phyloP scores from a whole-genome alignment of 208 protist genomes.

The Acanthamoeba quina region DNA sequence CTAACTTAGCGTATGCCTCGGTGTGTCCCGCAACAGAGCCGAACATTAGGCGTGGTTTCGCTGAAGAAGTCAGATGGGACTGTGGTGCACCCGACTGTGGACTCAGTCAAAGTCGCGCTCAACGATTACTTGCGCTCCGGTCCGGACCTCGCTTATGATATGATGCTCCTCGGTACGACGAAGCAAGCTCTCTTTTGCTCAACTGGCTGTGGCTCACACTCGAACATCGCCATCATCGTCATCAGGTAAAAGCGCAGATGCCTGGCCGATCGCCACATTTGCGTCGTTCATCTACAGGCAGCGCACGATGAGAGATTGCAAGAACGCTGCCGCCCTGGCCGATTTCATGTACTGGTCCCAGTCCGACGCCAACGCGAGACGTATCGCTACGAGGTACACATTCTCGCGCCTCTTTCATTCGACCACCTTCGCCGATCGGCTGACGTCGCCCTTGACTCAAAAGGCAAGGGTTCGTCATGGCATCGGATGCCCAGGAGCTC shows the following conservation, averaged over 20 bases:
- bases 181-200: too few species aligned
- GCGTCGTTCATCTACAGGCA: background rate
- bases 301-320: background rate
- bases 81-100: background rate
- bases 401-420: background rate
- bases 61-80: background rate
- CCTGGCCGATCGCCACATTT: too few species aligned
- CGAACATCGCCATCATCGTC: too few species aligned
- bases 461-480: background rate
- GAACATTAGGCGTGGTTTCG: too few species aligned
- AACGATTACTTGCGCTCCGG: background rate
- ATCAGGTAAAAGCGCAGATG: too few species aligned
- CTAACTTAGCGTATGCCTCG: too few species aligned
- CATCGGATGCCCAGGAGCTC: background rate
- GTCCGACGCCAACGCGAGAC: background rate
- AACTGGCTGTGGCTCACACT: too few species aligned
- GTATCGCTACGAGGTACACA: too few species aligned
- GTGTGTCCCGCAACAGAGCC: too few species aligned
- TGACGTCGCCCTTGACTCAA: too few species aligned
- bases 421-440: background rate
- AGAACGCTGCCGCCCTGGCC: background rate
- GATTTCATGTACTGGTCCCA: background rate
- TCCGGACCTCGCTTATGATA: background rate
- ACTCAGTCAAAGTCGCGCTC: background rate
- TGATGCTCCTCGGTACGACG: background rate